Percentiles rank a stretch among this genome's conserved stretches.
These are phyloP conservation scores for Nigrospora osmanthi DNA, from an alignment of 2,329 filamentous ascomycete species.

Conservation along the genomic window DNA sequence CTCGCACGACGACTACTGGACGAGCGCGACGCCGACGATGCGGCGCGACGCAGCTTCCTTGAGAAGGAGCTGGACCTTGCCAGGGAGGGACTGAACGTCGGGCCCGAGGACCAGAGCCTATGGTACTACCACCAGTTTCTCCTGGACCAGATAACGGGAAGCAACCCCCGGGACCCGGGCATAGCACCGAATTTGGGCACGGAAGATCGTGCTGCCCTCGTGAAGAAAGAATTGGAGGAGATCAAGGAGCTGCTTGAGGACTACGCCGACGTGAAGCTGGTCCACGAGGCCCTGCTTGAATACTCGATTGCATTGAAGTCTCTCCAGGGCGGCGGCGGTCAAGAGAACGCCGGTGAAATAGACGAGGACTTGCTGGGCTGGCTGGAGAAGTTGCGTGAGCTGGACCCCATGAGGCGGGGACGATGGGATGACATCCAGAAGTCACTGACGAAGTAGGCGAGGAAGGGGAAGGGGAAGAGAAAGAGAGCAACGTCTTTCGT, in stretches of 20 bases:
- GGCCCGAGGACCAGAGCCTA: constrained; percentile 88
- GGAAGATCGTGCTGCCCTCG: constrained; percentile 56
- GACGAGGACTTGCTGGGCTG: constrained; percentile 43
- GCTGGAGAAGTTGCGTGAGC: constrained; percentile 56
- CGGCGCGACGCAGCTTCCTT: constrained; percentile 59
- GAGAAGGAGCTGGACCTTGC: constrained; percentile 72
- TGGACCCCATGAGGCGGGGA: constrained; percentile 68
- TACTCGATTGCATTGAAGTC: constrained; percentile 55
- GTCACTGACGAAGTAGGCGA: constrained; percentile 1
- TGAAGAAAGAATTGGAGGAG: constrained; percentile 64
- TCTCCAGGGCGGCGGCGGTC: constrained; percentile 34
- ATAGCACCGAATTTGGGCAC: constrained; percentile 58
- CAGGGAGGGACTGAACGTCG: constrained; percentile 72
- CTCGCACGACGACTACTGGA: constrained; percentile 70
- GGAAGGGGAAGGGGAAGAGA: no score
- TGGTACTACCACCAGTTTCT: constrained; percentile 97
- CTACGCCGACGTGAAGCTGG: constrained; percentile 59
- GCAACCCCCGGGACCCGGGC: constrained; percentile 33
- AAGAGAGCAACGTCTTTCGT: no score
- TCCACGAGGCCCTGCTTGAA: constrained; percentile 79
- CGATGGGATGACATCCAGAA: constrained; percentile 67
- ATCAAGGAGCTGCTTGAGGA: constrained; percentile 59
- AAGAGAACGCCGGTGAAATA: constrained; percentile 19
- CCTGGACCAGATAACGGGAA: constrained; percentile 57
- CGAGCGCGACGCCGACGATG: constrained; percentile 58